Percentiles rank a stretch among this genome's conserved stretches.
Conservation (phyloP, 148 eudicot genomes). For the Agrostemma githago region DNA sequence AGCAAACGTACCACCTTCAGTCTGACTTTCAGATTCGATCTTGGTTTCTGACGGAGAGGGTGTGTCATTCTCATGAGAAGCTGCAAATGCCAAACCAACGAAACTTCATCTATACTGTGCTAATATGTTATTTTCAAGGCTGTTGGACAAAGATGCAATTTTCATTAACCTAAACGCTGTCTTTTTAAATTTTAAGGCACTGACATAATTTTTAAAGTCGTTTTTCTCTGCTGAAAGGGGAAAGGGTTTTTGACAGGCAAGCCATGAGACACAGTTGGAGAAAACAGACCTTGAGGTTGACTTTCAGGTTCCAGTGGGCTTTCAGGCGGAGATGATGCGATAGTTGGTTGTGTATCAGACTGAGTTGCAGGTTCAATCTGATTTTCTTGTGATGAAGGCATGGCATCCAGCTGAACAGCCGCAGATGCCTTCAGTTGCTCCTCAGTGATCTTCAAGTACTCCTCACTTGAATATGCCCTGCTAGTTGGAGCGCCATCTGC, state of each 20-base stretch:
- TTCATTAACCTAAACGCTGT: too few species aligned
- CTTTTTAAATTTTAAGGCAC: too few species aligned
- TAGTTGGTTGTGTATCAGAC: slow-evolving; percentile 25
- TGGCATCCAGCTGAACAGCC: slow-evolving; percentile 32
- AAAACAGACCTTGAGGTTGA: slow-evolving; percentile 43
- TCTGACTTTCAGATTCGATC: slow-evolving; percentile 15
- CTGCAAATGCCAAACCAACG: slow-evolving; percentile 23
- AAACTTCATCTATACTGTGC: neutral
- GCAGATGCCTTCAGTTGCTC: slow-evolving; percentile 61
- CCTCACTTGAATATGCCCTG: slow-evolving; percentile 54
- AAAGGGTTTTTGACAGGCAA: neutral
- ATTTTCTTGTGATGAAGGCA: slow-evolving; percentile 28
- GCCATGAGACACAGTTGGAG: neutral
- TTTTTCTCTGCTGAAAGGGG: neutral
- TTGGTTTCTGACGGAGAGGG: slow-evolving; percentile 19
- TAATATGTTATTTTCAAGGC: neutral
- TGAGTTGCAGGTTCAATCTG: slow-evolving; percentile 23
- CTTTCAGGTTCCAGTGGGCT: slow-evolving; percentile 27
- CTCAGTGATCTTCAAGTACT: slow-evolving; percentile 52
- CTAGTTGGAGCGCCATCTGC: slow-evolving; percentile 53
- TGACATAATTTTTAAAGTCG: too few species aligned
- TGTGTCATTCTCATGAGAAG: slow-evolving; percentile 8
- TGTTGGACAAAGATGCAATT: neutral
- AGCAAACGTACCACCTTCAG: slow-evolving; percentile 18
- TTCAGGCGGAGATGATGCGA: slow-evolving; percentile 29